Evolutionary conservation across 441 rosid genomes (phyloP), one percentile per base, ranked within the genome.

Genomic region (Hura crepitans): DNA sequence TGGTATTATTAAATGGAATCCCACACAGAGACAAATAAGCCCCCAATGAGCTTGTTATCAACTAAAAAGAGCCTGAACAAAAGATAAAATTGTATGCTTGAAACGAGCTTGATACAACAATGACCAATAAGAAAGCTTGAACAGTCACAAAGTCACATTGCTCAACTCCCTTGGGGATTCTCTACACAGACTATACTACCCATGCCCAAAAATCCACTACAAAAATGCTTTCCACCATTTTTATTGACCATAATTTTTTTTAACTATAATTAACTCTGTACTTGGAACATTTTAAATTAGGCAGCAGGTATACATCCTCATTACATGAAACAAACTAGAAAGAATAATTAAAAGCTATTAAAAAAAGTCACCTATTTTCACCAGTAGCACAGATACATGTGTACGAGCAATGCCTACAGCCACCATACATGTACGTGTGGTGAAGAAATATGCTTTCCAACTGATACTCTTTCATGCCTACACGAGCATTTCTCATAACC

Each of bases 351-450:
- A 68, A 31, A 45, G 31, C 46, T 27, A 30, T 62, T n/a, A 5
- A 56, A 42, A 67, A 74, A 61, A 33, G 82, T 77, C 74, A 86
- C 96, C 98, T 86, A 73, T 88, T 93, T 62, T 85, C 96, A 66
- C 98, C 98, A 53, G 98, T 88, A 60, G 98, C 98, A 78, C 97
- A 93, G 23, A 93, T 87, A 79, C 98, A 91, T 42, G 97, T 93
- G 81, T 93, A 93, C 39, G 97, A 91, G 81, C 96, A 89, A 75
- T 89, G 96, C 85, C 98, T 86, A 78, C 98, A 93, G 65, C 97
- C 95, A 66, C 98, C 96, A 51, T 88, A 89, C 95, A 91, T 88
- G 78, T 93, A 91, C 22, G 88, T 88, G 80, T 93, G 97, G 80
- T 91, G 98, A 74, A 89, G 86, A 85, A 93, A 93, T 81, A 85